Evolutionary conservation across 495 filamentous ascomycete genomes (phyloP).

Genomic region (Podospora australis): DNA sequence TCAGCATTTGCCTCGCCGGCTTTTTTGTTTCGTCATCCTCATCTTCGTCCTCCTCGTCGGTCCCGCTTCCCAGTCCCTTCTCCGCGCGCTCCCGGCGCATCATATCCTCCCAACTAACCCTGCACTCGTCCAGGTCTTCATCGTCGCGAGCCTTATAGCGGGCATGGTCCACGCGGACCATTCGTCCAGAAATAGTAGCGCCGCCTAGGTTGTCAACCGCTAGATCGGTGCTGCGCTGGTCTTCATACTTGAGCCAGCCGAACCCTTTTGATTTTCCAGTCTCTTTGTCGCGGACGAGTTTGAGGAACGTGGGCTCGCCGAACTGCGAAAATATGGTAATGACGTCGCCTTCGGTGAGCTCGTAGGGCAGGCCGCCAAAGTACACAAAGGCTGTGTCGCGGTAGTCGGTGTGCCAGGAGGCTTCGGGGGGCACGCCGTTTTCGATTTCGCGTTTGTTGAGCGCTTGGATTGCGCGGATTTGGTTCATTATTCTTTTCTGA

Average conservation of each 20-base stretch:
- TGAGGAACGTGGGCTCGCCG: constrained; percentile 87
- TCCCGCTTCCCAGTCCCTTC: constrained; percentile 30
- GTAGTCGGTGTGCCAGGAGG: constrained; percentile 97
- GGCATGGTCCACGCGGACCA: constrained; percentile 85
- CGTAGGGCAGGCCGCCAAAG: constrained; percentile 90
- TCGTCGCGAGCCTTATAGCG: constrained; percentile 84
- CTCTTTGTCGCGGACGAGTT: constrained; percentile 88
- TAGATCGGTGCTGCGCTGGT: constrained; percentile 91
- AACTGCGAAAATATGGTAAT: constrained; percentile 97
- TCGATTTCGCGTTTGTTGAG: constrained; percentile 96
- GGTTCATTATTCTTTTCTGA: too few relatives aligned
- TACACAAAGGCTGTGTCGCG: constrained; percentile 95
- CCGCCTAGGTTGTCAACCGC: constrained; percentile 95
- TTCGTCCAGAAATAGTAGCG: constrained; percentile 69
- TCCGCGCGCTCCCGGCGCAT: constrained; percentile 32
- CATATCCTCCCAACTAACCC: constrained; percentile 42
- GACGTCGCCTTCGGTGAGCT: constrained; percentile 91
- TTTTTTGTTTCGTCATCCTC: constrained; percentile 32
- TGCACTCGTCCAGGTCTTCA: constrained; percentile 62
- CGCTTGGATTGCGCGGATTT: constrained; percentile 81
- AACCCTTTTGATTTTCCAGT: constrained; percentile 92
- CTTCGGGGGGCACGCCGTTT: constrained; percentile 69
- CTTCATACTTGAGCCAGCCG: constrained; percentile 94
- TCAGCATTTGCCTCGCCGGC: constrained; percentile 38
- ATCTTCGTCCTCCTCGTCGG: constrained; percentile 29